phyloP scores from a whole-genome alignment of 768 basidiomycete species.

The Coprinopsis marcescibilis region DNA sequence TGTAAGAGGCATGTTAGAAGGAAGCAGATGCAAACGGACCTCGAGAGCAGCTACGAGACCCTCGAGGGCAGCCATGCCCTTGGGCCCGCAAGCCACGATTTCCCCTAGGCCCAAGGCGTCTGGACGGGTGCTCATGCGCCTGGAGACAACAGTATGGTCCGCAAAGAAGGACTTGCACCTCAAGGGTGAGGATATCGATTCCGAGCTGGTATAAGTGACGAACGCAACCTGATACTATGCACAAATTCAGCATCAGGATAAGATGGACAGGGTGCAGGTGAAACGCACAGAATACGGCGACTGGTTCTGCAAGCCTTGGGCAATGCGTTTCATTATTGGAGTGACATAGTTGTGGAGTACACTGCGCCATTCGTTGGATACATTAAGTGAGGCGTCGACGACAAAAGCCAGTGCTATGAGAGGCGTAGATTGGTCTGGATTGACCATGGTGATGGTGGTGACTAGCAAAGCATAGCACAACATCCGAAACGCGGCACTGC shows the following conservation, averaged over 20 bases:
- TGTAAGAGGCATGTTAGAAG: not conserved
- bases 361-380: constrained; percentile 48
- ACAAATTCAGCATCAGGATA: not conserved
- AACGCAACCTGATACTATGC: constrained; percentile 5
- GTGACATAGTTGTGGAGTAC: constrained; percentile 43
- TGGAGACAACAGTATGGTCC: constrained; percentile 8
- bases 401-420: constrained; percentile 49
- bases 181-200: constrained; percentile 7
- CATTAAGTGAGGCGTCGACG: constrained; percentile 52
- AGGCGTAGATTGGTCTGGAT: constrained; percentile 11
- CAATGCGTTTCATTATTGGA: constrained; percentile 31
- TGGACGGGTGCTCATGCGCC: not conserved
- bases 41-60: constrained; percentile 67
- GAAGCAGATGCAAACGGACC: constrained; percentile 29
- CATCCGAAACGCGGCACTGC: not conserved
- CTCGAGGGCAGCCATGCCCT: constrained; percentile 65
- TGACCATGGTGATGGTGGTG: not conserved
- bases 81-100: not conserved
- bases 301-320: not conserved
- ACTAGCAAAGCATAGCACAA: constrained; percentile 1
- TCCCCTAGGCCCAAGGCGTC: not conserved
- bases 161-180: constrained; percentile 6
- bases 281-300: not conserved
- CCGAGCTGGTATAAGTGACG: constrained; percentile 7
- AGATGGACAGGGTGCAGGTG: not conserved